Percentiles rank a stretch among this genome's conserved stretches.
phyloP scores from a whole-genome alignment of 2,329 filamentous ascomycete genomes.

The Claviceps humidiphila region DNA sequence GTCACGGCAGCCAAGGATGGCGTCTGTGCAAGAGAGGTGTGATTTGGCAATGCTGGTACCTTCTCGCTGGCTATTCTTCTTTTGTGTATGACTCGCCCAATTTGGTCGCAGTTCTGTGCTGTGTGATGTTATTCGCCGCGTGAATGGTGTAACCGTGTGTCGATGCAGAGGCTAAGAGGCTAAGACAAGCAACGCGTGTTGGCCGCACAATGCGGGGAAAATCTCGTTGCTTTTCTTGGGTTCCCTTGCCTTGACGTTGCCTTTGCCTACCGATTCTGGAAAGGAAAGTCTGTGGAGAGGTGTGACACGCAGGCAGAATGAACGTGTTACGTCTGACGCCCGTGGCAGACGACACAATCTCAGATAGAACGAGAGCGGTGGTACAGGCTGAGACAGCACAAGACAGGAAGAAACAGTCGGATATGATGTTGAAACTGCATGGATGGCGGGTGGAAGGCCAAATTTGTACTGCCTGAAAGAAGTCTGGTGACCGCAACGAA shows the following conservation, averaged over 20 bases:
- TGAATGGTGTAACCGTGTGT: background rate
- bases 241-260: background rate
- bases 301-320: background rate
- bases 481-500: background rate
- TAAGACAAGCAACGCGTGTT: slow-evolving; percentile 2
- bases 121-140: background rate
- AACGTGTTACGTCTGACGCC: too few relatives aligned
- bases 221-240: background rate
- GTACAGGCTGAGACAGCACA: background rate
- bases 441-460: background rate
- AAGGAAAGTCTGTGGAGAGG: background rate
- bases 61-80: background rate
- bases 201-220: slow-evolving; percentile 5
- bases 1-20: slow-evolving; percentile 1
- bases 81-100: background rate
- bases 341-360: background rate
- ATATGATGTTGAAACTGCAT: background rate
- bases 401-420: background rate
- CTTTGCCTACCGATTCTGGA: background rate
- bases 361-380: background rate
- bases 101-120: background rate
- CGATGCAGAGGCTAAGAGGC: background rate
- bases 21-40: background rate
- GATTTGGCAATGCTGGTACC: slow-evolving; percentile 1
- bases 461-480: background rate